Percentiles rank a stretch among this genome's conserved stretches.
phyloP scores from a whole-genome alignment of 345 rosid species.

The Chamaenerion angustifolium region DNA sequence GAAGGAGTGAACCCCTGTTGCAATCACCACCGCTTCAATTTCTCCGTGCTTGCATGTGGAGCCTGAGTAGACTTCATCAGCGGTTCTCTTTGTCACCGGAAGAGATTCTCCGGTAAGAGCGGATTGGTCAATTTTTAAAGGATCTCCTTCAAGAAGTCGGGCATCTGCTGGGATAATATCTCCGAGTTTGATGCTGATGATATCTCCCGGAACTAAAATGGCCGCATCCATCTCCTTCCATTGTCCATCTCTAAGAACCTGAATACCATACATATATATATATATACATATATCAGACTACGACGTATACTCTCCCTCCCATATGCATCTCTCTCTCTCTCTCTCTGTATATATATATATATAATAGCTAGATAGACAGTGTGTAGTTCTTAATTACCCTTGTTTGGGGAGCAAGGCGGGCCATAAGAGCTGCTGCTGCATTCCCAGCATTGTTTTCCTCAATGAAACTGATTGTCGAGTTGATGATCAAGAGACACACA shows the following conservation, averaged over 20 bases:
- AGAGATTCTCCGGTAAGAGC: slow-evolving; percentile 94
- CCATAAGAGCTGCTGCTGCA: slow-evolving; percentile 90
- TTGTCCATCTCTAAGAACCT: slow-evolving; percentile 90
- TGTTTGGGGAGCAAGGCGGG: slow-evolving; percentile 80
- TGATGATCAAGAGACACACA: slow-evolving; percentile 61
- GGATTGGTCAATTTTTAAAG: slow-evolving; percentile 88
- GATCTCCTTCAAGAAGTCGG: slow-evolving; percentile 88
- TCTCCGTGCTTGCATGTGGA: slow-evolving; percentile 96
- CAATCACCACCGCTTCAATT: slow-evolving; percentile 90
- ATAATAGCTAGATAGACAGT: too few relatives aligned
- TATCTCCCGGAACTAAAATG: slow-evolving; percentile 85
- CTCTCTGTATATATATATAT: too few relatives aligned
- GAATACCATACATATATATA: slow-evolving; percentile 7
- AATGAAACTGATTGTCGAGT: slow-evolving; percentile 84
- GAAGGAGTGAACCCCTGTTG: slow-evolving; percentile 77
- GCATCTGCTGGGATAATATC: slow-evolving; percentile 94
- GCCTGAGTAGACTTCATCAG: slow-evolving; percentile 84
- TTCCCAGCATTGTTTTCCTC: slow-evolving; percentile 96
- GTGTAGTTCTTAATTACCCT: slow-evolving; percentile 56
- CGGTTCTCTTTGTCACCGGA: slow-evolving; percentile 80
- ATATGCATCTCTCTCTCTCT: too few relatives aligned
- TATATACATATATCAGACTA: too few relatives aligned
- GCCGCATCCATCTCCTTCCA: slow-evolving; percentile 88
- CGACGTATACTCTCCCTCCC: too few relatives aligned
- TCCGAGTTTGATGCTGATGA: slow-evolving; percentile 88